Base-by-base conservation (phyloP, 148 eudicot genomes). In the Vaccinium corymbosum region DNA sequence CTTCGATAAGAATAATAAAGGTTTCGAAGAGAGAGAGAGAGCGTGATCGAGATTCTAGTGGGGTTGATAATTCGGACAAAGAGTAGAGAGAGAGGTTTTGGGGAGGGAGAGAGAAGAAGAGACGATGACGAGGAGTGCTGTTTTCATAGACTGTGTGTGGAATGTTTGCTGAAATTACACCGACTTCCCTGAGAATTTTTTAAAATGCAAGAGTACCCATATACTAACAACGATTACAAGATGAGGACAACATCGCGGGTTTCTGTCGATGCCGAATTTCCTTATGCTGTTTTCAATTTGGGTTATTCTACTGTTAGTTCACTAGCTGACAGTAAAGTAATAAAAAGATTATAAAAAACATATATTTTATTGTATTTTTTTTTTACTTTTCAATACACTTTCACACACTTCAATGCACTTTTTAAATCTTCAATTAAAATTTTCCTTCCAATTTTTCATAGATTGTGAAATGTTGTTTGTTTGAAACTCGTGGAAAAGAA, bases 1-100 rank as follows among this genome's bases (percentile, higher is more conserved):
- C 13, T 16, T 50, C 25, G 64, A 2, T 29, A 29, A 48, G 35
- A 29, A 51, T 29, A 29, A 19, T 0, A 76, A 9, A 27, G 64
- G 12, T 19, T 82, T 71, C 17, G 27, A 17, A 52, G 27, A 53
- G 51, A 32, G 78, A 32, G 78, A 5, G 79, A 72, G 14, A 48
- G 59, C 32, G 66, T 53, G 84, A 72, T 53, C 68, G 77, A 82
- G 84, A 48, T 17, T 80, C 17, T 38, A 42, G 71, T 32, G 52
- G 19, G 13, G 42, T 49, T 25, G 22, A 48, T 53, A 53, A n/a
- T 82, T 82, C 68, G 35, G 68, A 53, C 66, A 71, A 20, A 55
- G 42, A n/a, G 42, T 50, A 52, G 50, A 81, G 57, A 82, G 29
- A 52, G 29, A 12, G 76, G 64, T 50, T 81, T 68, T 27, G 59